A percentile compares a stretch with the other conserved stretches of the same genome.
These are phyloP conservation scores for Holtermanniella nyarrowii DNA, from an alignment of 768 basidiomycete species.

Conservation along the genomic window DNA sequence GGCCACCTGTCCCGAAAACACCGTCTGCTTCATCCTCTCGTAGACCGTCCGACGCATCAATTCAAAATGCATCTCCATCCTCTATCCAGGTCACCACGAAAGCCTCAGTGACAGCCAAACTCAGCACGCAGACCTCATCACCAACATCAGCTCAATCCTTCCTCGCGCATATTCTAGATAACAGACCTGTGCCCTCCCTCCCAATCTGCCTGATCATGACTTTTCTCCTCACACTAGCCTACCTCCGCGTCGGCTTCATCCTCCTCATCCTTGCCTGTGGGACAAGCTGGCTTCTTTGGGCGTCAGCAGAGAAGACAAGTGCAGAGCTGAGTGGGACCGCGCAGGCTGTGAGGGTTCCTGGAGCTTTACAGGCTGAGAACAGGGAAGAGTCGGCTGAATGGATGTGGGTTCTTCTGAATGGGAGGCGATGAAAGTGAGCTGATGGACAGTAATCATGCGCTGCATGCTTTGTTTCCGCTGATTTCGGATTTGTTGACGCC, in stretches of 20 bases:
- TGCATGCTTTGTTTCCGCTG: conserved; percentile 37
- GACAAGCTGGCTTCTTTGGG: conserved; percentile 10
- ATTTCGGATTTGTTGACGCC: conserved; percentile 39
- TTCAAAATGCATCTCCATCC: too few species aligned
- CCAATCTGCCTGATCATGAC: conserved; percentile 4
- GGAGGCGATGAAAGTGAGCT: background rate
- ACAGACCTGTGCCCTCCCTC: conserved; percentile 3
- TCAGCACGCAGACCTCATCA: too few species aligned
- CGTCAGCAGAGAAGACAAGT: background rate
- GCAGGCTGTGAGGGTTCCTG: background rate
- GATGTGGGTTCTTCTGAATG: conserved; percentile 9
- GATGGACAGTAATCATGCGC: conserved; percentile 28
- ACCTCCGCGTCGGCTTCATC: conserved; percentile 8
- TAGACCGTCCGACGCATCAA: too few species aligned
- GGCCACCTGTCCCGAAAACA: too few species aligned
- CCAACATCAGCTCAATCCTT: too few species aligned
- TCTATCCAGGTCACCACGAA: too few species aligned
- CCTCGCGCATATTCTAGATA: background rate
- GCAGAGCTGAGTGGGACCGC: background rate
- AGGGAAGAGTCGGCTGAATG: conserved; percentile 4
- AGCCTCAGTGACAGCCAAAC: too few species aligned
- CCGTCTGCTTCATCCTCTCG: too few species aligned
- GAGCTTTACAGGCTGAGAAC: background rate
- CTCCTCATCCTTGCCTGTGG: background rate
- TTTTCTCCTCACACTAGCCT: conserved; percentile 14